A percentile compares a stretch with the other conserved stretches of the same genome.
Conservation (phyloP, 2,329 filamentous ascomycete genomes). For the Cadophora sp. region DNA sequence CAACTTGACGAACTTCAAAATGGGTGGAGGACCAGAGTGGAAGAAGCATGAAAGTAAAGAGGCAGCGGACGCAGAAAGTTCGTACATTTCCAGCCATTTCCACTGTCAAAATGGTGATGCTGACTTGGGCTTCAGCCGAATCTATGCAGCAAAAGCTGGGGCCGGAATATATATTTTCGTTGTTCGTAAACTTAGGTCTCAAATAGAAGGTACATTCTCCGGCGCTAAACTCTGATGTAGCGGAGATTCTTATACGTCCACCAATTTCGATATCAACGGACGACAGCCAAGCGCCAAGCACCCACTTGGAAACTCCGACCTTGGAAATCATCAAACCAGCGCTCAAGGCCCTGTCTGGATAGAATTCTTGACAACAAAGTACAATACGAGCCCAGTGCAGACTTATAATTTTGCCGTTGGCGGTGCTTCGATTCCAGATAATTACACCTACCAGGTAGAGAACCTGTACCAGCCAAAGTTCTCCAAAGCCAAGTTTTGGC, state of each 20-base stretch:
- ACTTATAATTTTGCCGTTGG: slow-evolving; percentile 57
- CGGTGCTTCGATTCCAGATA: slow-evolving; percentile 44
- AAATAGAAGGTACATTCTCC: not conserved
- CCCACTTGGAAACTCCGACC: slow-evolving; percentile 46
- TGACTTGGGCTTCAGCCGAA: not conserved
- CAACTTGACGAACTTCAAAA: not conserved
- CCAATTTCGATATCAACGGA: slow-evolving; percentile 44
- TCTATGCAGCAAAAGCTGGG: not conserved
- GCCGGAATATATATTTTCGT: slow-evolving; percentile 19
- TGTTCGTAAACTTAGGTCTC: not conserved
- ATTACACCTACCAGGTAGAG: slow-evolving; percentile 44
- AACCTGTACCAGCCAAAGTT: slow-evolving; percentile 25
- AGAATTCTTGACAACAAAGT: slow-evolving; percentile 51
- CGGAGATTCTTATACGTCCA: slow-evolving; percentile 47
- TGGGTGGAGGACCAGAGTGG: slow-evolving; percentile 18
- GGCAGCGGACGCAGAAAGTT: not conserved
- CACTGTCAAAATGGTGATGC: not conserved
- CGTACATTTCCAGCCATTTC: not conserved
- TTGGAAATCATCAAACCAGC: slow-evolving; percentile 43
- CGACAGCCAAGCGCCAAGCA: slow-evolving; percentile 40
- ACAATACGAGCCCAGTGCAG: slow-evolving; percentile 47
- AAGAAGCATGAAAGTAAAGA: not conserved
- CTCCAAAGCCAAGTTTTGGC: slow-evolving; percentile 46
- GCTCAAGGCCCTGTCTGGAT: slow-evolving; percentile 58
- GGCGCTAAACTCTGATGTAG: slow-evolving; percentile 25